These are phyloP conservation scores for Yarrowia deformans DNA, from an alignment of 805 yeast genomes.

Conservation along the genomic window DNA sequence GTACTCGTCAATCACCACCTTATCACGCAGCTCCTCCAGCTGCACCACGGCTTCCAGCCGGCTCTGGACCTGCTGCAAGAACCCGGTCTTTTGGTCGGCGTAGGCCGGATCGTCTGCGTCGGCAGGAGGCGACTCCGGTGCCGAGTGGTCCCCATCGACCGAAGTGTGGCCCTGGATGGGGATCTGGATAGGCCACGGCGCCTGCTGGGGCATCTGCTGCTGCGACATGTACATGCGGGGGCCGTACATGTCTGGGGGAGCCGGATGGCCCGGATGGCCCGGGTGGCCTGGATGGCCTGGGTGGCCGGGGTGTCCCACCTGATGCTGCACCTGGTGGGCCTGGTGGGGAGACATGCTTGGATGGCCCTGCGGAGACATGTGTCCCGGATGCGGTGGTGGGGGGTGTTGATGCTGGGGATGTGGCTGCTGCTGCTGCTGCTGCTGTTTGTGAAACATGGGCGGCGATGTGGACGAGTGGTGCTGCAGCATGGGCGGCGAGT, in stretches of 20 bases:
- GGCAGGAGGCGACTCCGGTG: slow-evolving; percentile 10
- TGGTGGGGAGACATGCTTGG: slow-evolving; percentile 5
- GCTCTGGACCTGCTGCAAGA: slow-evolving; percentile 37
- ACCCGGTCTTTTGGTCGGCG: slow-evolving; percentile 41
- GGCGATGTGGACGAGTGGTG: slow-evolving; percentile 11
- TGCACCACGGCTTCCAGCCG: slow-evolving; percentile 39
- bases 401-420: not conserved
- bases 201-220: slow-evolving; percentile 37
- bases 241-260: not conserved
- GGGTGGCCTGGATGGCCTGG: slow-evolving; percentile 12
- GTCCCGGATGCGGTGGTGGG: slow-evolving; percentile 7
- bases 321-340: not conserved
- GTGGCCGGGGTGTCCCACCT: not conserved
- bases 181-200: slow-evolving; percentile 27
- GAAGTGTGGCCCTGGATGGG: slow-evolving; percentile 35
- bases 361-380: not conserved
- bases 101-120: slow-evolving; percentile 40
- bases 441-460: slow-evolving; percentile 15
- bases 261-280: not conserved
- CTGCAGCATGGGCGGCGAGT: slow-evolving; percentile 29
- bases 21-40: slow-evolving; percentile 36
- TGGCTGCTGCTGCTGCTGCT: not conserved
- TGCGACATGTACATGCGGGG: slow-evolving; percentile 13
- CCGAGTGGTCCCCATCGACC: slow-evolving; percentile 30
- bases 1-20: slow-evolving; percentile 34